Conservation (phyloP, 192 early-diverging fungal species). For the Coemansia sp. region DNA sequence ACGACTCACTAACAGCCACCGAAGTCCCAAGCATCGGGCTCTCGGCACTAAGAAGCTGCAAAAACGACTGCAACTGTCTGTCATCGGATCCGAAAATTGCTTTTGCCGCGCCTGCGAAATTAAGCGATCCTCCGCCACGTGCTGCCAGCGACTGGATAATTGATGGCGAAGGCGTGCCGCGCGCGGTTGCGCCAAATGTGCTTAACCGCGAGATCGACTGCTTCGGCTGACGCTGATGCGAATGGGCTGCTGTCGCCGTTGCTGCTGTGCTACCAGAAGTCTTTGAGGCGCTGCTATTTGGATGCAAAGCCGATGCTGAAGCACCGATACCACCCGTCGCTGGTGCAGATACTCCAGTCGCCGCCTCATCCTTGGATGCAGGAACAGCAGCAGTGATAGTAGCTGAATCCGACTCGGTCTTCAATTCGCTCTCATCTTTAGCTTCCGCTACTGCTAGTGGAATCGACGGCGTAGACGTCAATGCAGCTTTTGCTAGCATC, state of each 20-base stretch:
- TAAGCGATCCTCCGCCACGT: slow-evolving; percentile 20
- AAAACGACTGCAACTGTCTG: slow-evolving; percentile 40
- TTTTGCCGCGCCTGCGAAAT: slow-evolving; percentile 35
- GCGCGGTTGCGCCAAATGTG: slow-evolving; percentile 53
- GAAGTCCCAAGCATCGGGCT: slow-evolving; percentile 49
- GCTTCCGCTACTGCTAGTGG: background rate
- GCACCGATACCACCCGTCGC: background rate
- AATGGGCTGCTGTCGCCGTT: slow-evolving; percentile 12
- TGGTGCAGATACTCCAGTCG: background rate
- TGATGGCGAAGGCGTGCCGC: slow-evolving; percentile 51
- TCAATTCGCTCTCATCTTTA: background rate
- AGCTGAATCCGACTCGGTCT: background rate
- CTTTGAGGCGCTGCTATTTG: slow-evolving; percentile 10
- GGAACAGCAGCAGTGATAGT: too few species aligned
- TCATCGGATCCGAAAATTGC: slow-evolving; percentile 48
- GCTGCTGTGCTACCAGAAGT: background rate
- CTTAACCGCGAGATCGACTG: slow-evolving; percentile 44
- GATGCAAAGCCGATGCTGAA: background rate
- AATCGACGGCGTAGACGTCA: background rate
- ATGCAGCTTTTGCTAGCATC: background rate
- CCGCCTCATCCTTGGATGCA: too few species aligned
- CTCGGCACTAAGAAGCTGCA: slow-evolving; percentile 52
- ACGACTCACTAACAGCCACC: background rate
- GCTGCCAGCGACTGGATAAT: slow-evolving; percentile 52
- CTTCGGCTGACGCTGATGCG: slow-evolving; percentile 3